Evolutionary conservation across 2,329 filamentous ascomycete genomes (phyloP).

Genomic region (Penicillium sp.): DNA sequence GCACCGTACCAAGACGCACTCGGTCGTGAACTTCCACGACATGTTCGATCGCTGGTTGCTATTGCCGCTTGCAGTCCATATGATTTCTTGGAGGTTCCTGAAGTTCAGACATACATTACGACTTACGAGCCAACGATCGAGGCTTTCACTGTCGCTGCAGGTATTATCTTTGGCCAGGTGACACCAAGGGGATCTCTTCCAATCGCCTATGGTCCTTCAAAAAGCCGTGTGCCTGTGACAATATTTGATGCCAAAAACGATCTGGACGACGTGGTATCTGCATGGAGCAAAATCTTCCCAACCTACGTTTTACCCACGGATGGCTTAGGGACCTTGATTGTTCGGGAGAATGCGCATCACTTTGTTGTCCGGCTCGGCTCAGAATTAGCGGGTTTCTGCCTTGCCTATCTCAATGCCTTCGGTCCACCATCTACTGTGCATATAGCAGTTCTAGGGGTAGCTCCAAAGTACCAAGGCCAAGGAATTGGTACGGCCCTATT

Average conservation of each 20-base stretch:
- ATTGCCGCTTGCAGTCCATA: slow-evolving; percentile 48
- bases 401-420: slow-evolving; percentile 33
- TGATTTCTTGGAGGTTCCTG: slow-evolving; percentile 42
- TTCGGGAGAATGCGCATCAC: slow-evolving; percentile 30
- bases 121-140: slow-evolving; percentile 48
- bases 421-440: slow-evolving; percentile 26
- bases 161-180: slow-evolving; percentile 40
- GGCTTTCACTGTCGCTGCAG: slow-evolving; percentile 42
- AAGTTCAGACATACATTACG: slow-evolving; percentile 43
- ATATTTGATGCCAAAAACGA: slow-evolving; percentile 27
- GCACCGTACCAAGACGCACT: slow-evolving; percentile 39
- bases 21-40: slow-evolving; percentile 33
- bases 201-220: slow-evolving; percentile 25
- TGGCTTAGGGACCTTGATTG: slow-evolving; percentile 30
- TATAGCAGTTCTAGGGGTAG: slow-evolving; percentile 41
- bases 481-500: slow-evolving; percentile 43
- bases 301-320: slow-evolving; percentile 34
- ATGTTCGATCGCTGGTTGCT: slow-evolving; percentile 34
- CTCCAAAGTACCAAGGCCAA: slow-evolving; percentile 33
- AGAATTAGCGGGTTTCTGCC: slow-evolving; percentile 38
- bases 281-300: slow-evolving; percentile 41
- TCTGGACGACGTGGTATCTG: slow-evolving; percentile 26
- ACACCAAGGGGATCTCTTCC: slow-evolving; percentile 37
- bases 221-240: slow-evolving; percentile 10
- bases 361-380: slow-evolving; percentile 32